Conservation (phyloP, 331 rosid species). For the Telfairia occidentalis region DNA sequence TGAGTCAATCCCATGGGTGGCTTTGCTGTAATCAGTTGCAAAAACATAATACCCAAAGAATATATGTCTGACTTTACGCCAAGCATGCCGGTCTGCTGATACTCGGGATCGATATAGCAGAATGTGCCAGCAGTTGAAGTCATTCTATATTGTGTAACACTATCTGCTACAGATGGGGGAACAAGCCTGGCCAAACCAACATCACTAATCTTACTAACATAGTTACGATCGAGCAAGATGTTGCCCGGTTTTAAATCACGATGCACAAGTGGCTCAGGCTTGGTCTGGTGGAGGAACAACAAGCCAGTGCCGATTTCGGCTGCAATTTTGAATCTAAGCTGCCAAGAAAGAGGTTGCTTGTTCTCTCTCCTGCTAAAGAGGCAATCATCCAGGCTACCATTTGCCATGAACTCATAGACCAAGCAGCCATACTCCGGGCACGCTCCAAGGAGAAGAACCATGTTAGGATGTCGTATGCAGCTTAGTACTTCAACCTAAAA, state of each 20-base stretch:
- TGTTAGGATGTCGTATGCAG: slow-evolving; percentile 92
- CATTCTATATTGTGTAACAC: slow-evolving; percentile 72
- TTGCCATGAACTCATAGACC: slow-evolving; percentile 82
- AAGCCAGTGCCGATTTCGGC: slow-evolving; percentile 79
- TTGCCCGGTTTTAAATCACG: slow-evolving; percentile 90
- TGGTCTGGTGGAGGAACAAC: slow-evolving; percentile 87
- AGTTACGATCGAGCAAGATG: slow-evolving; percentile 72
- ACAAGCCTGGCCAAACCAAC: slow-evolving; percentile 89
- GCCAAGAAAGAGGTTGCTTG: slow-evolving; percentile 65
- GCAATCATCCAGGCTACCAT: slow-evolving; percentile 83
- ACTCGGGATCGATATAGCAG: slow-evolving; percentile 96
- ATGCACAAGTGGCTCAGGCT: slow-evolving; percentile 94
- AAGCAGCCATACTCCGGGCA: slow-evolving; percentile 94
- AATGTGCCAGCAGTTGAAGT: slow-evolving; percentile 92
- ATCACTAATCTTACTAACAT: slow-evolving; percentile 74
- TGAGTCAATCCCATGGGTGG: slow-evolving; percentile 88
- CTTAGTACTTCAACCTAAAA: slow-evolving; percentile 76
- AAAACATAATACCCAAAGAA: slow-evolving; percentile 75
- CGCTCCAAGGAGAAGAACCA: slow-evolving; percentile 96
- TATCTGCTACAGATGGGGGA: slow-evolving; percentile 65
- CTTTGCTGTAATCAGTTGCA: slow-evolving; percentile 67
- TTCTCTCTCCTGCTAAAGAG: slow-evolving; percentile 41
- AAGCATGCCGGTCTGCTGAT: slow-evolving; percentile 93
- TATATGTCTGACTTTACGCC: slow-evolving; percentile 85
- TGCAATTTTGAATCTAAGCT: slow-evolving; percentile 67